Conservation (phyloP, 1,139 yeast genomes). For the Groenewaldozyma auringiensis region DNA sequence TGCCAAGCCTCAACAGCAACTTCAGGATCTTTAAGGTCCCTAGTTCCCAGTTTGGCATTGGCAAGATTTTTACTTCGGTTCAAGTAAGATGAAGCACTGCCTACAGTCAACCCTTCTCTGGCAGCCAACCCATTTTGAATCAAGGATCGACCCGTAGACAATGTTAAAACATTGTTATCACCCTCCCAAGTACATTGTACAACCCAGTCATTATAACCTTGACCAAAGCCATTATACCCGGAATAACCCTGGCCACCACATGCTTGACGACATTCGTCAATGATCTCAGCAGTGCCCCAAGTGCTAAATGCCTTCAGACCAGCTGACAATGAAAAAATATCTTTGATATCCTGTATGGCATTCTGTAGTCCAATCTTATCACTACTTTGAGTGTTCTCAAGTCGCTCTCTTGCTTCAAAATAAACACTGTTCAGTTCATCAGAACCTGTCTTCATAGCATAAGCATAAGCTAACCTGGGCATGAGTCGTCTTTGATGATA, state of each 20-base stretch:
- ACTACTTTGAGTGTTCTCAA: conserved; percentile 32
- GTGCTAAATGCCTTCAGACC: conserved; percentile 85
- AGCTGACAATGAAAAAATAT: conserved; percentile 78
- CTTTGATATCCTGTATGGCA: conserved; percentile 60
- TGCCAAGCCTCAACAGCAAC: conserved; percentile 36
- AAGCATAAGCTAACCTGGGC: conserved; percentile 74
- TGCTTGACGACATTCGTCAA: conserved; percentile 88
- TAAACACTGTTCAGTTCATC: conserved; percentile 52
- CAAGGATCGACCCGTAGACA: conserved; percentile 59
- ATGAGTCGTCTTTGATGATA: conserved; percentile 79
- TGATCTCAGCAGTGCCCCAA: conserved; percentile 72
- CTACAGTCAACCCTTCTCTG: conserved; percentile 27
- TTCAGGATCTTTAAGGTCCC: conserved; percentile 28
- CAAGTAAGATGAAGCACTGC: conserved; percentile 29
- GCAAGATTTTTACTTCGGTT: conserved; percentile 18
- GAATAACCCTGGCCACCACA: conserved; percentile 98
- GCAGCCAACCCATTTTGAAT: conserved; percentile 30
- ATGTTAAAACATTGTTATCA: conserved; percentile 79
- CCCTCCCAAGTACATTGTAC: conserved; percentile 99
- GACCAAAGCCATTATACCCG: conserved; percentile 82
- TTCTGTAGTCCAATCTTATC: conserved; percentile 31
- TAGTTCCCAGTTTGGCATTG: conserved; percentile 20
- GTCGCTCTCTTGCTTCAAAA: conserved; percentile 42
- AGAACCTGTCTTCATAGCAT: conserved; percentile 70
- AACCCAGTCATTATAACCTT: conserved; percentile 85